Percentiles rank a stretch among this genome's conserved stretches.
Conservation (phyloP, 345 rosid species). For the Lenwebbia sp. region DNA sequence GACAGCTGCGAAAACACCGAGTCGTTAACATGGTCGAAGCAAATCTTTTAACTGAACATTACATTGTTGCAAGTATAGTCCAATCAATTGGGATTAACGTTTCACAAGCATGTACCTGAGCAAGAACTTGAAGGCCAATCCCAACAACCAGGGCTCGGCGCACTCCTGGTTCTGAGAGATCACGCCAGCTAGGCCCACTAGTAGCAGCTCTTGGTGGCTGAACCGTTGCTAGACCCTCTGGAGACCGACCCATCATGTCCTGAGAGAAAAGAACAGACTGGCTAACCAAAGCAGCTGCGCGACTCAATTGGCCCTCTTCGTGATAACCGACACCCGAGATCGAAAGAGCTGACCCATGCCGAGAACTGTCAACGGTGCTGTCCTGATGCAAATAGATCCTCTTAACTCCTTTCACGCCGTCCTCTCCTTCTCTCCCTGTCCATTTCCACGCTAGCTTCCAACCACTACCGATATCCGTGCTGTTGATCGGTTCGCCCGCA, state of each 20-base stretch:
- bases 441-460: conserved; percentile 28
- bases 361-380: background rate
- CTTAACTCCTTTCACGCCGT: conserved; percentile 10
- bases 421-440: conserved; percentile 9
- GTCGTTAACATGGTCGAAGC: background rate
- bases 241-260: background rate
- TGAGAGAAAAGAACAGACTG: conserved; percentile 5
- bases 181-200: conserved; percentile 6
- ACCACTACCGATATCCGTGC: conserved; percentile 20
- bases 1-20: conserved; percentile 6
- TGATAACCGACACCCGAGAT: background rate
- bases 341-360: conserved; percentile 7
- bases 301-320: conserved; percentile 3
- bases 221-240: background rate
- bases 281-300: conserved; percentile 27
- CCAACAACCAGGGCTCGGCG: conserved; percentile 33
- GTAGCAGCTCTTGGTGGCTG: background rate
- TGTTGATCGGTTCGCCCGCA: conserved; percentile 4
- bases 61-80: background rate
- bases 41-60: background rate
- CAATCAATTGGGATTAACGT: background rate
- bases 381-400: conserved; percentile 26
- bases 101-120: conserved; percentile 15
- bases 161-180: conserved; percentile 30
- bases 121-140: conserved; percentile 24